Evolutionary conservation across 2,329 filamentous ascomycete species (phyloP), one percentile per base, ranked within the genome.

Genomic region (Fusarium nelsonii): DNA sequence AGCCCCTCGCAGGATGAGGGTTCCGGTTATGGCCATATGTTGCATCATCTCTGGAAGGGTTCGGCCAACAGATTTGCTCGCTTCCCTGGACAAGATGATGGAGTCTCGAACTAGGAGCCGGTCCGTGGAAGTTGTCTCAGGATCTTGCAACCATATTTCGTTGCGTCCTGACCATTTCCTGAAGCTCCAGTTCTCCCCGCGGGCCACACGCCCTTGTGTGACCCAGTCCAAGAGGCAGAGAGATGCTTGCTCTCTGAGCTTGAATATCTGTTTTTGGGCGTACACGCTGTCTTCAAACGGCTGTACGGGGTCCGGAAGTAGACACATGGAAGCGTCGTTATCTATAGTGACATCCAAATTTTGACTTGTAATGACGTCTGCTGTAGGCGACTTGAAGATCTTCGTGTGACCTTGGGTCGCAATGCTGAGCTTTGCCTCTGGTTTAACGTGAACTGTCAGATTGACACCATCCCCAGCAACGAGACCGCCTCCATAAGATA

Each of bases 141-240:
- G 65, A 4, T 77, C 73, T 2, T 74, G 65, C 40, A 81, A 77
- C 89, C 91, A 95, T n/a, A 98, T 86, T 80, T 99, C 96, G 76
- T 97, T 98, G 69, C 92, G 87, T 11, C 93, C 94, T 61, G 84
- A 88, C 89, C 96, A 98, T 66, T 85, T 86, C 58, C 86, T 82
- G 64, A 97, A 90, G 71, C 90, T 90, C 96, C 96, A 99, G 68
- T 93, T 86, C 80, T 99, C 96, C 26, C 94, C 94, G 46, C 92
- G 88, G 6, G 96, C 94, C 6, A 85, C 88, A 18, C 96, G 88
- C 9, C 96, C 96, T 75, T 95, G 92, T 3, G 90, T 97, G 8
- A 98, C 94, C 96, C 96, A 99, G 79, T 99, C 96, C 45, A 97
- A 83, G 3, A 97, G 85, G 76, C 94, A 97, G 15, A 98, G 81